A percentile compares a stretch with the other conserved stretches of the same genome.
Conservation (phyloP, 2,329 filamentous ascomycete species). For the Coniochaeta sp. region DNA sequence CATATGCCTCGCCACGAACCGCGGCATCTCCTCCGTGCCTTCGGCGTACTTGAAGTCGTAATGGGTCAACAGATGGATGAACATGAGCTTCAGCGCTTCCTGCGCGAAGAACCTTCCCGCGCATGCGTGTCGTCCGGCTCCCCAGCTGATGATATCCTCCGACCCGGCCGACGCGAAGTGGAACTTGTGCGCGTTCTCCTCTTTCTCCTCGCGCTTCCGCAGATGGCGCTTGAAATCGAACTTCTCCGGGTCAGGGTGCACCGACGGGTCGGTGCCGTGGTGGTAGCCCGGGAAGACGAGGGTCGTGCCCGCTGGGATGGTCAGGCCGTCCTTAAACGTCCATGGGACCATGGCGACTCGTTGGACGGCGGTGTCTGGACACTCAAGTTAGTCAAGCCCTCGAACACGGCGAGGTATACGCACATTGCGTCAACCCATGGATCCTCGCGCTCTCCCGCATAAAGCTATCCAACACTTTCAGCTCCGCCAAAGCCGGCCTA, state of each 20-base stretch:
- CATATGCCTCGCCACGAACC: no score
- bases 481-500: not conserved
- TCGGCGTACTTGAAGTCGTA: constrained; percentile 2
- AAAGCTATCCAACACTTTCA: no score
- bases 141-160: constrained; percentile 8
- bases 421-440: no score
- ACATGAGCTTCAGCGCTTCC: constrained; percentile 9
- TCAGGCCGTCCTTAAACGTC: no score
- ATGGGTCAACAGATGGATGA: constrained; percentile 7
- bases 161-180: constrained; percentile 9
- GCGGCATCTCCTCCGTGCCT: no score
- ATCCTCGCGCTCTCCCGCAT: no score
- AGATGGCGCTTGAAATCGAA: constrained; percentile 8
- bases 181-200: constrained; percentile 4
- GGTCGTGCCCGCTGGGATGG: not conserved
- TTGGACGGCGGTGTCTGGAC: no score
- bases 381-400: no score
- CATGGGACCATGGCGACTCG: no score
- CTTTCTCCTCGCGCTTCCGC: constrained; percentile 4
- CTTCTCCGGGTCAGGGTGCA: constrained; percentile 5
- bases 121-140: constrained; percentile 7
- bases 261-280: constrained; percentile 4
- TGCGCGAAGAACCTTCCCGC: constrained; percentile 8
- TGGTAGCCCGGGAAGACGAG: constrained; percentile 6
- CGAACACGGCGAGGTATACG: no score